These are phyloP conservation scores for Hypoxylon fuscum DNA, from an alignment of 495 filamentous ascomycete species.

Conservation along the genomic window DNA sequence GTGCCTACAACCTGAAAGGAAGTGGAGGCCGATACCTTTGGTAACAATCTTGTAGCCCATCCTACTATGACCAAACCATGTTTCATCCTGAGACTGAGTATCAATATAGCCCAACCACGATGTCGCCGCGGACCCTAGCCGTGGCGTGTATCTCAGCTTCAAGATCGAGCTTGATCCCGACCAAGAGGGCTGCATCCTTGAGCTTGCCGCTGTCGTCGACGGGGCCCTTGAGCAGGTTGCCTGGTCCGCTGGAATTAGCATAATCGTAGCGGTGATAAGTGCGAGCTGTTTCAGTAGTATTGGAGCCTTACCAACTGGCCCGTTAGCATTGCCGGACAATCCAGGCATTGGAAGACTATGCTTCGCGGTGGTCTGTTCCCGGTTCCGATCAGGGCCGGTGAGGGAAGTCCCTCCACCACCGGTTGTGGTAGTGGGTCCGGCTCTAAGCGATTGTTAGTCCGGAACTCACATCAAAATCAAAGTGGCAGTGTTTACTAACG, in stretches of 20 bases:
- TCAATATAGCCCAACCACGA: slow-evolving; percentile 41
- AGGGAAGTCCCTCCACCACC: slow-evolving; percentile 19
- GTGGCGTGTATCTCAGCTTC: slow-evolving; percentile 39
- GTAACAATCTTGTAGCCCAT: slow-evolving; percentile 20
- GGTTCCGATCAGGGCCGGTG: slow-evolving; percentile 19
- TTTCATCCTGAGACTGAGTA: slow-evolving; percentile 5
- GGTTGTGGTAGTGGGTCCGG: slow-evolving; percentile 26
- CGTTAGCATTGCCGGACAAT: slow-evolving; percentile 47
- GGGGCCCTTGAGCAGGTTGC: slow-evolving; percentile 51
- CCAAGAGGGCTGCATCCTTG: slow-evolving; percentile 52
- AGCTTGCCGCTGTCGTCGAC: slow-evolving; percentile 51
- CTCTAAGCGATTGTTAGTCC: slow-evolving; percentile 12
- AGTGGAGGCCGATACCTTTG: slow-evolving; percentile 8
- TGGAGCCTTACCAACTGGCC: slow-evolving; percentile 40
- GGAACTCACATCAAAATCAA: too few species aligned
- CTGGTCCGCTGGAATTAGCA: slow-evolving; percentile 22
- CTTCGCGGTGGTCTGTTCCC: slow-evolving; percentile 8
- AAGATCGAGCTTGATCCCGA: slow-evolving; percentile 53
- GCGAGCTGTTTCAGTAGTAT: too few species aligned
- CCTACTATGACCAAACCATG: slow-evolving; percentile 12
- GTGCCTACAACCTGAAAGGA: slow-evolving; percentile 8
- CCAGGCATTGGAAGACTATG: slow-evolving; percentile 46
- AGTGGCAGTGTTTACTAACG: too few species aligned
- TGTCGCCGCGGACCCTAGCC: slow-evolving; percentile 39
- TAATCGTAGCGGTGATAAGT: too few species aligned